Evolutionary conservation across 257 asterid genomes (phyloP).

Genomic region (Capsicum chinense): DNA sequence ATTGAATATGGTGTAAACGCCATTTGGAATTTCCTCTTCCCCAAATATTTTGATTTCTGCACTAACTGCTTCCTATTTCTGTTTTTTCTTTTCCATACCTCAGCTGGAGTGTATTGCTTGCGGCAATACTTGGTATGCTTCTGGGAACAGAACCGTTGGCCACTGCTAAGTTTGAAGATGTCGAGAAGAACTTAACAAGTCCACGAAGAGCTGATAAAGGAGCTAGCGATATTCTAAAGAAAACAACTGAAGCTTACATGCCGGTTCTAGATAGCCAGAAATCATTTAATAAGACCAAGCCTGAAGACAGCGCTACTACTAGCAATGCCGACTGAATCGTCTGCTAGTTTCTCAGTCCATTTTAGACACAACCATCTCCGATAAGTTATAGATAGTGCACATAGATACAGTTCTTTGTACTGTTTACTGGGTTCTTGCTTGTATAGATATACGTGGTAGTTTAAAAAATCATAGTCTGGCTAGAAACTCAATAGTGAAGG

Average conservation of each 20-base stretch:
- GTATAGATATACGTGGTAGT: neutral
- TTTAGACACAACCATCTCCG: neutral
- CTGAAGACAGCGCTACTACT: conserved; percentile 38
- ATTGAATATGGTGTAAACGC: neutral
- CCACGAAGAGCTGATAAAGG: conserved; percentile 55
- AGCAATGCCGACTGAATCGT: neutral
- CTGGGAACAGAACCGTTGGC: conserved; percentile 67
- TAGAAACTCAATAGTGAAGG: neutral
- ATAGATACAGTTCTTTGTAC: neutral
- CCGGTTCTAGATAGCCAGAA: conserved; percentile 56
- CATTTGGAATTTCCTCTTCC: neutral
- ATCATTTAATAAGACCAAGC: conserved; percentile 44
- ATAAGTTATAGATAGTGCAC: neutral
- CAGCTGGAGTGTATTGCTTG: conserved; percentile 86
- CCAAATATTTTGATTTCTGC: neutral
- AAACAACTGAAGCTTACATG: conserved; percentile 52
- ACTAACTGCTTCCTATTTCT: neutral
- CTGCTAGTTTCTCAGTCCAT: neutral
- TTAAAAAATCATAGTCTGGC: neutral
- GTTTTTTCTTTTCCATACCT: neutral
- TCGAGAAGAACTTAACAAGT: conserved; percentile 64
- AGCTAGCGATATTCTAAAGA: conserved; percentile 48
- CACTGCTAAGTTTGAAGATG: conserved; percentile 73
- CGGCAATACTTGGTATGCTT: conserved; percentile 81
- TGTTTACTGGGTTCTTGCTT: neutral